Evolutionary conservation across 192 early-diverging fungal genomes (phyloP).

Genomic region (Cetraspora pellucida): DNA sequence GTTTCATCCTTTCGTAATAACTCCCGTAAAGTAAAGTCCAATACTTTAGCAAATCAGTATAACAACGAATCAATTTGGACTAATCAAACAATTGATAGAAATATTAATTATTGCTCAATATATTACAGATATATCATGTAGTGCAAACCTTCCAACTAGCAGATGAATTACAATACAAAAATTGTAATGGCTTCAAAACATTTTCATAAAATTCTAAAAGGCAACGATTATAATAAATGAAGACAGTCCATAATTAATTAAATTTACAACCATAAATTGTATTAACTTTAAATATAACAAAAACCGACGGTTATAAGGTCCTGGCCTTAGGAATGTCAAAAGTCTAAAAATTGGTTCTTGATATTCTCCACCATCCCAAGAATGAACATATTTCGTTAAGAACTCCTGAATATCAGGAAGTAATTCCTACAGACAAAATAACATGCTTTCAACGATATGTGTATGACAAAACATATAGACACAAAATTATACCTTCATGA

Average conservation of each 20-base stretch:
- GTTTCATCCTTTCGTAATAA: slow-evolving; percentile 21
- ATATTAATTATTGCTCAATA: neutral
- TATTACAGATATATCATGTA: neutral
- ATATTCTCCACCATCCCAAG: slow-evolving; percentile 54
- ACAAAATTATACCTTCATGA: slow-evolving; percentile 46
- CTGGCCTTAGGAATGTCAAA: slow-evolving; percentile 48
- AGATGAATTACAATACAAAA: slow-evolving; percentile 41
- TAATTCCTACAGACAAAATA: slow-evolving; percentile 38
- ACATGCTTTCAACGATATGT: neutral
- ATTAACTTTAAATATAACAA: neutral
- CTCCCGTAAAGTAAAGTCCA: slow-evolving; percentile 48
- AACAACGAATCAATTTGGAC: slow-evolving; percentile 49
- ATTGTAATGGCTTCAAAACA: slow-evolving; percentile 47
- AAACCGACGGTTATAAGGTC: slow-evolving; percentile 46
- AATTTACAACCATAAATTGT: neutral
- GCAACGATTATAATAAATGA: neutral
- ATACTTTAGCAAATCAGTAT: slow-evolving; percentile 41
- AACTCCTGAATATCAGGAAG: slow-evolving; percentile 56
- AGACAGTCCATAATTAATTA: no score
- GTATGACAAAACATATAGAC: neutral
- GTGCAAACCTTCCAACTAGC: slow-evolving; percentile 53
- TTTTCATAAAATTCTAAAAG: slow-evolving; percentile 42
- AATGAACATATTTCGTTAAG: slow-evolving; percentile 42
- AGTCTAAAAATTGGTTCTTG: slow-evolving; percentile 51
- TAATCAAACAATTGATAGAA: slow-evolving; percentile 26